Evolutionary conservation across 164 flowering plant genomes (phyloP).

Genomic region (Cinnamomum micranthum): DNA sequence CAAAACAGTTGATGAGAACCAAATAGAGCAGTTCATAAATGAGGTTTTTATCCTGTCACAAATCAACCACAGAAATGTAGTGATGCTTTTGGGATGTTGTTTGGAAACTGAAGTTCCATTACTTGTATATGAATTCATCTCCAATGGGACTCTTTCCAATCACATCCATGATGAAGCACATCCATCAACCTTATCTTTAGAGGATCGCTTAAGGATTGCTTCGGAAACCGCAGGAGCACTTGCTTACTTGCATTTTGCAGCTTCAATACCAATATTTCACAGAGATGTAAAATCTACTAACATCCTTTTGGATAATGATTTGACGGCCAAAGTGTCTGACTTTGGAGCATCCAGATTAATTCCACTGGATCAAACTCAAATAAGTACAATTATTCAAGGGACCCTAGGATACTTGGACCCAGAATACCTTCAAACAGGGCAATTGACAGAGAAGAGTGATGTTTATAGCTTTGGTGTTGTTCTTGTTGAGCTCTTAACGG

Average conservation of each 20-base stretch:
- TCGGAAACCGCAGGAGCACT: slow-evolving; percentile 6
- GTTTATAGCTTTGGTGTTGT: slow-evolving; percentile 17
- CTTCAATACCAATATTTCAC: slow-evolving; percentile 5
- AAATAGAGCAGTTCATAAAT: slow-evolving; percentile 25
- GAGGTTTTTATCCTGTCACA: slow-evolving; percentile 20
- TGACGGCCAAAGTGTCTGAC: slow-evolving; percentile 10
- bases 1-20: slow-evolving; percentile 19
- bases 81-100: slow-evolving; percentile 25
- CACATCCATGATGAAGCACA: slow-evolving; percentile 9
- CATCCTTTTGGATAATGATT: slow-evolving; percentile 7
- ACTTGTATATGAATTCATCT: slow-evolving; percentile 20
- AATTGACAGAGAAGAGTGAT: slow-evolving; percentile 14
- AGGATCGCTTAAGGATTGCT: slow-evolving; percentile 15
- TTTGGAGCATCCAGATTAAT: slow-evolving; percentile 10
- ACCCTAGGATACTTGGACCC: slow-evolving; percentile 15
- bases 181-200: slow-evolving; percentile 19
- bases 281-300: slow-evolving; percentile 12
- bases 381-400: slow-evolving; percentile 6
- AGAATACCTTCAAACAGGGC: slow-evolving; percentile 7
- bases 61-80: slow-evolving; percentile 22
- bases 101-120: slow-evolving; percentile 24
- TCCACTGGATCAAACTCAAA: not conserved
- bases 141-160: slow-evolving; percentile 17
- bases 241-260: slow-evolving; percentile 8
- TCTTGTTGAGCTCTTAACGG: slow-evolving; percentile 14